These are phyloP conservation scores for Microsporum canis DNA, from an alignment of 2,329 filamentous ascomycete species.

Conservation along the genomic window DNA sequence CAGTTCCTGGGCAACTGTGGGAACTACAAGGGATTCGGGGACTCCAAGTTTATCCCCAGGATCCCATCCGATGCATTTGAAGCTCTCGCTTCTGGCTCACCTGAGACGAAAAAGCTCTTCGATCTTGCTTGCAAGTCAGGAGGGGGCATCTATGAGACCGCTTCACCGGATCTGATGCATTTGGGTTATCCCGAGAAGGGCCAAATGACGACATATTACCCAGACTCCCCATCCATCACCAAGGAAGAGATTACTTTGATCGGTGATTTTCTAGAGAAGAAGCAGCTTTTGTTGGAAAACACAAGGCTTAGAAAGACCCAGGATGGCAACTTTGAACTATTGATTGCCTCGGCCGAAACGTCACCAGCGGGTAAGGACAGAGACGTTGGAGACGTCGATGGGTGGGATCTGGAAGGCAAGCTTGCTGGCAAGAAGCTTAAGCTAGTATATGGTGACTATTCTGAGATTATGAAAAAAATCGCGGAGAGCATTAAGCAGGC, in stretches of 20 bases:
- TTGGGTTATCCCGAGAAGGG: conserved; percentile 63
- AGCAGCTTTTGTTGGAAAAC: conserved; percentile 61
- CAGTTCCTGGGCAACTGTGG: conserved; percentile 71
- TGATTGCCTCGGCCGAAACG: conserved; percentile 59
- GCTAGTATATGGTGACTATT: conserved; percentile 64
- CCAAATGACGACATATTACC: conserved; percentile 74
- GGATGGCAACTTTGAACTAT: conserved; percentile 55
- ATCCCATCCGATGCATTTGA: conserved; percentile 53
- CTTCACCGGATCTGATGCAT: conserved; percentile 56
- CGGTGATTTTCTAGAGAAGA: conserved; percentile 60
- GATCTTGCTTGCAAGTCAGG: conserved; percentile 47
- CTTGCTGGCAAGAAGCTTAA: conserved; percentile 57
- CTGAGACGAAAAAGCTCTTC: conserved; percentile 54
- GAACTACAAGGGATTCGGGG: conserved; percentile 81
- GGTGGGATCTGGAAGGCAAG: conserved; percentile 49
- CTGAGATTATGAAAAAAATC: conserved; percentile 59
- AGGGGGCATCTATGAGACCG: conserved; percentile 60
- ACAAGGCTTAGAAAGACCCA: conserved; percentile 59
- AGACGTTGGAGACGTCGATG: conserved; percentile 56
- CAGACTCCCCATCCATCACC: conserved; percentile 61
- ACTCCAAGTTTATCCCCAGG: conserved; percentile 71
- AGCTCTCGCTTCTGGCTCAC: conserved; percentile 49
- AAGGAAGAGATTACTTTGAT: conserved; percentile 63
- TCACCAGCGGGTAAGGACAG: conserved; percentile 51
- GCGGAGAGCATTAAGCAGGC: conserved; percentile 56